These are phyloP conservation scores for Fusarium pseudonygamai DNA, from an alignment of 2,329 filamentous ascomycete genomes.

Conservation along the genomic window DNA sequence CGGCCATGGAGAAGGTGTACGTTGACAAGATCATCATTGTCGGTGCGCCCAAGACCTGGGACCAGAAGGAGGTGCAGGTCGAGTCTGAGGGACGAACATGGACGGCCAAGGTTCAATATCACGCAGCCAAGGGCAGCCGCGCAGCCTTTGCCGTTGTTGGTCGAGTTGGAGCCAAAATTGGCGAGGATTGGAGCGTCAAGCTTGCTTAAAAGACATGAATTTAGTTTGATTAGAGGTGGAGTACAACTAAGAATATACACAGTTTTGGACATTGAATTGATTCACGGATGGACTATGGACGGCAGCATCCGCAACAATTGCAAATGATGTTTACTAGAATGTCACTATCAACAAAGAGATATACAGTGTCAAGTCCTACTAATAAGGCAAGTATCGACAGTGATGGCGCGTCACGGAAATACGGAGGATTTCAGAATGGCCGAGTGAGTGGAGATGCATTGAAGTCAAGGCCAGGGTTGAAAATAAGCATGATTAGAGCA, in stretches of 20 bases:
- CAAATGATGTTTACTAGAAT: neutral
- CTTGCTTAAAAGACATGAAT: slow-evolving; percentile 38
- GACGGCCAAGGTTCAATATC: slow-evolving; percentile 69
- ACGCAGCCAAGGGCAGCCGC: slow-evolving; percentile 56
- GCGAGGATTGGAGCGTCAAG: slow-evolving; percentile 62
- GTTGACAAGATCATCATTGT: slow-evolving; percentile 89
- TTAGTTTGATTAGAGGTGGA: slow-evolving; percentile 30
- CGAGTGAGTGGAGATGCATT: slow-evolving; percentile 16
- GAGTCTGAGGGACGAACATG: slow-evolving; percentile 63
- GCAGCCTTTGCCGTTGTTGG: slow-evolving; percentile 64
- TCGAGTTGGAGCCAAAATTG: slow-evolving; percentile 61
- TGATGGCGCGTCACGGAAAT: slow-evolving; percentile 20
- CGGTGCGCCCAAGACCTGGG: slow-evolving; percentile 79
- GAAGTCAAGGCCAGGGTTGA: slow-evolving; percentile 2
- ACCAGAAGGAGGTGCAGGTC: slow-evolving; percentile 67
- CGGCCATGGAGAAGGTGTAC: slow-evolving; percentile 78
- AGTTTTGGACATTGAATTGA: neutral
- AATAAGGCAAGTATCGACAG: slow-evolving; percentile 36
- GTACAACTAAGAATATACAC: slow-evolving; percentile 35
- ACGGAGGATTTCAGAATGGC: slow-evolving; percentile 3
- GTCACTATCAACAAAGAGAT: neutral
- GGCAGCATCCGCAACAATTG: slow-evolving; percentile 19
- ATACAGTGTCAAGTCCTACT: neutral
- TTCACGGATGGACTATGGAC: neutral
- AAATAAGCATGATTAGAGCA: slow-evolving; percentile 22